phyloP scores from a whole-genome alignment of 805 yeast species.

The Candida michaelii region DNA sequence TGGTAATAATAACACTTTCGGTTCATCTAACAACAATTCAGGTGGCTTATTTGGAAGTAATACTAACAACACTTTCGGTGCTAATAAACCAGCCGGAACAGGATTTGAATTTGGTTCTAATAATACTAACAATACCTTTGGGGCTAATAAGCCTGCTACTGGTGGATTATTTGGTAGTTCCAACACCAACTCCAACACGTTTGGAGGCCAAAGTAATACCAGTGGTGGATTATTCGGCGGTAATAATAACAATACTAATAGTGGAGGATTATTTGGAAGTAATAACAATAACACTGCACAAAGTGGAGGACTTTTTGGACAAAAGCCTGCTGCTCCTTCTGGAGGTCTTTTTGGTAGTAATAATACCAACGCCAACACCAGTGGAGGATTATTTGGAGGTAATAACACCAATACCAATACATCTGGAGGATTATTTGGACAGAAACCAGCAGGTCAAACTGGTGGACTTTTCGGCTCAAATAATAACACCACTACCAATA shows the following conservation, averaged over 20 bases:
- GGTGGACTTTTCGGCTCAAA: slow-evolving; percentile 15
- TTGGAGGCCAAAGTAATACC: slow-evolving; percentile 19
- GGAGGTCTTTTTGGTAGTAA: slow-evolving; percentile 39
- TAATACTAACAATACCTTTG: slow-evolving; percentile 21
- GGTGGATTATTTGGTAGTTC: slow-evolving; percentile 34
- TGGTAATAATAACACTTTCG: slow-evolving; percentile 16
- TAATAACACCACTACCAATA: slow-evolving; percentile 11
- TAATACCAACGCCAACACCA: slow-evolving; percentile 8
- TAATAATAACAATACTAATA: slow-evolving; percentile 11
- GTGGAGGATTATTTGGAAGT: slow-evolving; percentile 21
- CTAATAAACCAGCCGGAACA: slow-evolving; percentile 22
- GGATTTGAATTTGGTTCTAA: slow-evolving; percentile 31
- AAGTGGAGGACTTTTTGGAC: slow-evolving; percentile 25
- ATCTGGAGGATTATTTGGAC: slow-evolving; percentile 48
- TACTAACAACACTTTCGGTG: slow-evolving; percentile 28
- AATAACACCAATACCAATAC: slow-evolving; percentile 22
- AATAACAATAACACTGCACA: slow-evolving; percentile 9
- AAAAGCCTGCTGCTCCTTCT: slow-evolving; percentile 7
- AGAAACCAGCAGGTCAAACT: slow-evolving; percentile 21
- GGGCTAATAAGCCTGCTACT: slow-evolving; percentile 24
- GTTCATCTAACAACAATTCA: slow-evolving; percentile 6
- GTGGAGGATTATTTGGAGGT: slow-evolving; percentile 28
- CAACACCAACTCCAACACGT: slow-evolving; percentile 19
- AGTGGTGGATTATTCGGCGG: slow-evolving; percentile 26
- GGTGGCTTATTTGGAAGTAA: slow-evolving; percentile 27